Evolutionary conservation across 2,329 filamentous ascomycete genomes (phyloP).

Genomic region (Aspergillus sclerotialis): DNA sequence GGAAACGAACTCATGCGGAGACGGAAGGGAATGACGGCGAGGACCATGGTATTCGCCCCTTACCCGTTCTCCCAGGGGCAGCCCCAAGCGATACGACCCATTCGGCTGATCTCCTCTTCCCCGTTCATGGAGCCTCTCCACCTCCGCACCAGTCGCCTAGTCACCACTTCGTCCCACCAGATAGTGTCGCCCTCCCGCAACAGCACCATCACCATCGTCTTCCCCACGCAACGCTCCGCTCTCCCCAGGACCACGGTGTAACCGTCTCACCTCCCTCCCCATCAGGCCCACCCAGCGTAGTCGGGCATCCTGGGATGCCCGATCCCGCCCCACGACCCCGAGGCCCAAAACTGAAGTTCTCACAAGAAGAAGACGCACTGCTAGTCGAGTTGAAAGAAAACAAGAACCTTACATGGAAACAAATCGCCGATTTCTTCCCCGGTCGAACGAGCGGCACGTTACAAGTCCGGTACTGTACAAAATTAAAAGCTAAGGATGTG

Average conservation of each 20-base stretch:
- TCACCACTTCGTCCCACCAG: conserved; percentile 33
- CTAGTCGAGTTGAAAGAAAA: conserved; percentile 89
- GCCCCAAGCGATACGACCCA: conserved; percentile 22
- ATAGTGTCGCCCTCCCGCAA: conserved; percentile 40
- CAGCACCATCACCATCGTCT: conserved; percentile 77
- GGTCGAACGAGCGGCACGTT: conserved; percentile 83
- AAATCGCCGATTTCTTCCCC: conserved; percentile 94
- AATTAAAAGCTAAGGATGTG: conserved; percentile 87
- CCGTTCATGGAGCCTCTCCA: conserved; percentile 24
- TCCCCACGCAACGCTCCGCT: conserved; percentile 59
- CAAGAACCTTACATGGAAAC: conserved; percentile 92
- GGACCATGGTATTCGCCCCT: conserved; percentile 16
- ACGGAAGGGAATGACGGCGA: conserved; percentile 21
- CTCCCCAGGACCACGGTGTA: conserved; percentile 59
- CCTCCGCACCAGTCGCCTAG: conserved; percentile 21
- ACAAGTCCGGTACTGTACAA: conserved; percentile 91
- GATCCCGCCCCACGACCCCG: conserved; percentile 70
- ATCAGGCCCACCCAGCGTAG: conserved; percentile 71
- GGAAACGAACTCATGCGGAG: conserved; percentile 28
- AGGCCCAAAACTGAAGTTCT: conserved; percentile 90
- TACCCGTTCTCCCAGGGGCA: conserved; percentile 27
- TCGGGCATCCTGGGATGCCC: conserved; percentile 83
- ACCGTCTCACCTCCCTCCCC: conserved; percentile 36
- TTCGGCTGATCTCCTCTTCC: conserved; percentile 29
- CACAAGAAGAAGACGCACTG: conserved; percentile 80